Percentiles rank a stretch among this genome's conserved stretches.
These are phyloP conservation scores for Boletus eberwhitei DNA, from an alignment of 768 basidiomycete species.

Conservation along the genomic window DNA sequence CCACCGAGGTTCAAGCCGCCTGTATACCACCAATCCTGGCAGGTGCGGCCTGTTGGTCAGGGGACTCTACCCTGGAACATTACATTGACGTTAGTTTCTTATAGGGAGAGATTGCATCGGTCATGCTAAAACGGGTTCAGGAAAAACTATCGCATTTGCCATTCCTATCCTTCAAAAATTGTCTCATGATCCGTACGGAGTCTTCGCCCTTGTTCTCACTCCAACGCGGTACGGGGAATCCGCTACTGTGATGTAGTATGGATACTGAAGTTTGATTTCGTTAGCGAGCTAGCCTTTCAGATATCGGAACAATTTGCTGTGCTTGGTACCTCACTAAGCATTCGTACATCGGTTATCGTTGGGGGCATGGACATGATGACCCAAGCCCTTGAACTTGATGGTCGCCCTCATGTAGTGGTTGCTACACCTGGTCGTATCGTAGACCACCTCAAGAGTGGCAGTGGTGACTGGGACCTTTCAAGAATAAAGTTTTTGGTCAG, in stretches of 20 bases:
- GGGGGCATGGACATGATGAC: slow-evolving; percentile 99
- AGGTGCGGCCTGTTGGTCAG: slow-evolving; percentile 42
- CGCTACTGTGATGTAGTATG: neutral
- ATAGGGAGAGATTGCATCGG: slow-evolving; percentile 94
- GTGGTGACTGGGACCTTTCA: slow-evolving; percentile 76
- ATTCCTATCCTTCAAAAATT: slow-evolving; percentile 90
- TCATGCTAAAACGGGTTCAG: slow-evolving; percentile 96
- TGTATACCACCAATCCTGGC: slow-evolving; percentile 85
- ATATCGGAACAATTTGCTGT: slow-evolving; percentile 95
- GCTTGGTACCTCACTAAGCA: slow-evolving; percentile 75
- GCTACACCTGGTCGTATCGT: slow-evolving; percentile 96
- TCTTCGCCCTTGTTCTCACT: slow-evolving; percentile 90
- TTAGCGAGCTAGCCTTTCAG: slow-evolving; percentile 94
- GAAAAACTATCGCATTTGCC: slow-evolving; percentile 97
- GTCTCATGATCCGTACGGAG: slow-evolving; percentile 87
- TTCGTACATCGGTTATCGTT: slow-evolving; percentile 85
- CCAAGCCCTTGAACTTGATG: slow-evolving; percentile 82
- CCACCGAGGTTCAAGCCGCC: slow-evolving; percentile 85
- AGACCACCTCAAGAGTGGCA: slow-evolving; percentile 79
- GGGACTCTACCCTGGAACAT: neutral
- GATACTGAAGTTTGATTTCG: neutral
- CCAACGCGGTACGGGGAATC: slow-evolving; percentile 73
- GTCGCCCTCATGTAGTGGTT: slow-evolving; percentile 88
- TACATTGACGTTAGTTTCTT: neutral
- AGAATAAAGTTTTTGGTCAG: slow-evolving; percentile 81